Evolutionary conservation across 2,329 filamentous ascomycete genomes (phyloP).

Genomic region (Penicillium sp.): DNA sequence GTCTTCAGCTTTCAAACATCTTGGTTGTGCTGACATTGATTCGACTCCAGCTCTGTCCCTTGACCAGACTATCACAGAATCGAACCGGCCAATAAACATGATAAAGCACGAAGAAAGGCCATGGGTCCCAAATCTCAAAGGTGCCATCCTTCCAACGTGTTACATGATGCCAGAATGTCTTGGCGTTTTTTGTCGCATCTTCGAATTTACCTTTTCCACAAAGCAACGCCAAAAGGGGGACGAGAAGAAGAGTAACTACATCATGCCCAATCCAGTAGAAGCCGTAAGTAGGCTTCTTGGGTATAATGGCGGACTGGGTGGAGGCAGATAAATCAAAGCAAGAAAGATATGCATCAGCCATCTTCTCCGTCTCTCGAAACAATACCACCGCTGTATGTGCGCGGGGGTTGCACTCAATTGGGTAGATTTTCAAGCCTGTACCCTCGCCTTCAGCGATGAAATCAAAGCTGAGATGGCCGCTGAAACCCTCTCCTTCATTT

Average conservation of each 20-base stretch:
- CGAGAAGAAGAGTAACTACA: neutral
- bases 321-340: neutral
- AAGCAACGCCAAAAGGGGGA: neutral
- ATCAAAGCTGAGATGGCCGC: conserved; percentile 2
- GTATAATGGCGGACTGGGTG: neutral
- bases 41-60: neutral
- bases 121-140: neutral
- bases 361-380: neutral
- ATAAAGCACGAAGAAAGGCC: conserved; percentile 2
- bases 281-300: neutral
- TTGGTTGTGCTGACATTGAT: conserved; percentile 4
- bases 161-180: neutral
- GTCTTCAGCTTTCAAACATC: neutral
- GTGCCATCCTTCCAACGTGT: neutral
- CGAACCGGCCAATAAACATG: conserved; percentile 2
- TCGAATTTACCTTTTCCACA: neutral
- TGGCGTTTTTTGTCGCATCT: neutral
- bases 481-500: neutral
- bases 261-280: conserved; percentile 4
- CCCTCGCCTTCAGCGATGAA: neutral
- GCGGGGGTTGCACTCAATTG: conserved; percentile 1
- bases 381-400: conserved; percentile 1
- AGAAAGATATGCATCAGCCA: neutral
- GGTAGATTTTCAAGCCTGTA: neutral
- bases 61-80: neutral